Percentiles rank a stretch among this genome's conserved stretches.
Evolutionary conservation across 495 filamentous ascomycete genomes (phyloP).

Genomic region (Penicillium salamii): DNA sequence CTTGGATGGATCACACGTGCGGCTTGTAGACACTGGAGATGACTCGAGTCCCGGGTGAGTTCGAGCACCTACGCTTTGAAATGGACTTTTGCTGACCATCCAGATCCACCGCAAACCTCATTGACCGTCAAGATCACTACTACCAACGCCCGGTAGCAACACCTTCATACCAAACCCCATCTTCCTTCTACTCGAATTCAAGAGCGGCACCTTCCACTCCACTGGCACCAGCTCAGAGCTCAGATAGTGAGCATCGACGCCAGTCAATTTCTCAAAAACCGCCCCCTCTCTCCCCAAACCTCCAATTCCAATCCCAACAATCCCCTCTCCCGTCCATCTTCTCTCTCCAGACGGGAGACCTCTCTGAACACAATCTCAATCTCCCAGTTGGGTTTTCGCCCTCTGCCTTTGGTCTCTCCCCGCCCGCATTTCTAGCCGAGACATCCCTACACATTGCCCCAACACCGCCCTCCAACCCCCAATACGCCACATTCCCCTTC

Average conservation of each 20-base stretch:
- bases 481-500: conserved; percentile 47
- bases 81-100: not conserved
- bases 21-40: conserved; percentile 53
- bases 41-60: conserved; percentile 48
- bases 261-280: conserved; percentile 4
- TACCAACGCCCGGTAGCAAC: conserved; percentile 18
- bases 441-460: conserved; percentile 26
- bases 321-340: conserved; percentile 23
- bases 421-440: conserved; percentile 30
- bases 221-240: conserved; percentile 8
- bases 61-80: not conserved
- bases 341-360: conserved; percentile 23
- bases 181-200: conserved; percentile 10
- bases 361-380: conserved; percentile 10
- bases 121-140: conserved; percentile 21
- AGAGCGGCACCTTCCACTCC: conserved; percentile 11
- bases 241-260: conserved; percentile 12
- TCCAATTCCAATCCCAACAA: conserved; percentile 19
- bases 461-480: conserved; percentile 34
- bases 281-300: conserved; percentile 12
- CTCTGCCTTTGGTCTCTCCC: conserved; percentile 30
- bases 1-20: conserved; percentile 53
- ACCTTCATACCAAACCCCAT: conserved; percentile 13
- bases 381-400: conserved; percentile 32
- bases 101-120: conserved; percentile 2